Conservation (phyloP, 2,329 filamentous ascomycete genomes). For the Neonectria sp. region DNA sequence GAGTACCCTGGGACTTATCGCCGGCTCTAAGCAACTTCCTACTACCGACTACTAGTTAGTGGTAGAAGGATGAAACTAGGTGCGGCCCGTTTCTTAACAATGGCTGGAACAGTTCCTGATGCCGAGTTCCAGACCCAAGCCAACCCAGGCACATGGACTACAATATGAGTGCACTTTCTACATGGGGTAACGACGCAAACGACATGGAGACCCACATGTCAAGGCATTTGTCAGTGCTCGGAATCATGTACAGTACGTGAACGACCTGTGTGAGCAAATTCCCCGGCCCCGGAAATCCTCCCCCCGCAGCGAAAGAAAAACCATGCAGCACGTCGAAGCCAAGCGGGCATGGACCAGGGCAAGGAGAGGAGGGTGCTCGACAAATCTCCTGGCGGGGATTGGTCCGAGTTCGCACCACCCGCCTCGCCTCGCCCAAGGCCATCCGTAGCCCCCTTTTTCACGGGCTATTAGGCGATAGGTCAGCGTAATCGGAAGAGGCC, state of each 20-base stretch:
- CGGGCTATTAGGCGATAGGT: slow-evolving; percentile 40
- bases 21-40: background rate
- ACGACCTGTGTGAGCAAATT: background rate
- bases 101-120: background rate
- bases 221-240: background rate
- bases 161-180: too few species aligned
- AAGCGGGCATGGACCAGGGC: slow-evolving; percentile 15
- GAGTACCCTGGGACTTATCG: background rate
- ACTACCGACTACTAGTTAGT: background rate
- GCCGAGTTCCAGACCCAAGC: background rate
- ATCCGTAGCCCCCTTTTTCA: slow-evolving; percentile 26
- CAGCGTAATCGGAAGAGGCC: slow-evolving; percentile 41
- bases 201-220: slow-evolving; percentile 6
- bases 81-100: slow-evolving; percentile 6
- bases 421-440: background rate
- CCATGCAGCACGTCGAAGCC: slow-evolving; percentile 13
- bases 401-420: slow-evolving; percentile 44
- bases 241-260: background rate
- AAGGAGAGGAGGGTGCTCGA: slow-evolving; percentile 14
- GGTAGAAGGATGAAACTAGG: slow-evolving; percentile 2
- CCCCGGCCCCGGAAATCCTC: slow-evolving; percentile 2
- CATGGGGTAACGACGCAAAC: background rate
- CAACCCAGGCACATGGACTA: background rate
- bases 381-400: slow-evolving; percentile 44
- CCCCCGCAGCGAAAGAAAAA: slow-evolving; percentile 15